phyloP scores from a whole-genome alignment of 2,329 filamentous ascomycete genomes.

The Nigrospora oryzae region DNA sequence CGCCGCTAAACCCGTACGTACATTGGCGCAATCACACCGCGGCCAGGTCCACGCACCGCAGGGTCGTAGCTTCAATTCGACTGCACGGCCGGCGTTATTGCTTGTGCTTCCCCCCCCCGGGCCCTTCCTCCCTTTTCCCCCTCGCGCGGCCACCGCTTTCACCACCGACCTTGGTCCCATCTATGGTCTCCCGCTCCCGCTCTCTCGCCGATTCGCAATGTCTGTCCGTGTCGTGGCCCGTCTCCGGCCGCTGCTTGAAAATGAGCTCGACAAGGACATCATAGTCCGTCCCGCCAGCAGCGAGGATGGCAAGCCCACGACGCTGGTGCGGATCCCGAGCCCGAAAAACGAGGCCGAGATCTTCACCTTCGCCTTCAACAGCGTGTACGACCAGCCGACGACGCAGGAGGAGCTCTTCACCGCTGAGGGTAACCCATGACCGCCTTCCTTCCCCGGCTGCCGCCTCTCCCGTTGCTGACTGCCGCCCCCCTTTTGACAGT shows the following conservation, averaged over 20 bases:
- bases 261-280: conserved; percentile 78
- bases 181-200: neutral
- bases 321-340: conserved; percentile 80
- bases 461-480: conserved; percentile 7
- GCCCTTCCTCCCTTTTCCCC: too few species aligned
- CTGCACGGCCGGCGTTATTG: too few species aligned
- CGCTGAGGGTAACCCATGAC: conserved; percentile 59
- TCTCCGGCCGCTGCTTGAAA: conserved; percentile 78
- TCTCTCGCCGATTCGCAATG: conserved; percentile 26
- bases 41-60: too few species aligned
- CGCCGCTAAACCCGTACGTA: too few species aligned
- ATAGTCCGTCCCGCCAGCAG: conserved; percentile 66
- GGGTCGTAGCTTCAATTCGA: too few species aligned
- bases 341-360: conserved; percentile 87
- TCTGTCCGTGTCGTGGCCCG: conserved; percentile 81
- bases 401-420: conserved; percentile 85
- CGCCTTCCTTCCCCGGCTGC: neutral
- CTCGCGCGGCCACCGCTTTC: too few species aligned
- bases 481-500: conserved; percentile 41
- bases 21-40: too few species aligned
- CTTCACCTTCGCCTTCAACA: conserved; percentile 91
- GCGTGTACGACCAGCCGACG: conserved; percentile 74
- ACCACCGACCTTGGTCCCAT: neutral
- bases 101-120: too few species aligned
- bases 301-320: conserved; percentile 52